Evolutionary conservation across 2,329 filamentous ascomycete species (phyloP).

Genomic region (Ophiostoma populinum): DNA sequence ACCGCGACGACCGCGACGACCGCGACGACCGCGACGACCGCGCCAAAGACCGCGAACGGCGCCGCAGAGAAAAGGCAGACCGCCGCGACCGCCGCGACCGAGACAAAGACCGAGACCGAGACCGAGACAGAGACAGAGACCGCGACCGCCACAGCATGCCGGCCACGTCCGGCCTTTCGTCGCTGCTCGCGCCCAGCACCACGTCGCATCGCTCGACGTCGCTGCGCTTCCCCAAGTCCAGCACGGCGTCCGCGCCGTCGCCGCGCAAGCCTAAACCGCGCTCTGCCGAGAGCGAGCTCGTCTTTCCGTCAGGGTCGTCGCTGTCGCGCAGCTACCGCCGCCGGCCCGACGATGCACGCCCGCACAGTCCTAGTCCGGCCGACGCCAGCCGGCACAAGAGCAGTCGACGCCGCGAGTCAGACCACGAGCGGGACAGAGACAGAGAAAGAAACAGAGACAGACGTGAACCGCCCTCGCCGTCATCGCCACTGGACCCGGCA

Average conservation of each 20-base stretch:
- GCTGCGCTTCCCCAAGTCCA: conserved; percentile 4
- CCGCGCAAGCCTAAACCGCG: conserved; percentile 4
- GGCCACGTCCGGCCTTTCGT: conserved; percentile 7
- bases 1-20: conserved; percentile 2
- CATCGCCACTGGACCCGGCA: no score
- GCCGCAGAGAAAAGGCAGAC: conserved; percentile 4
- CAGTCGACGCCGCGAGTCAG: no score
- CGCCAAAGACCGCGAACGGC: conserved; percentile 5
- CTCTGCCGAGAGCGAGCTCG: conserved; percentile 10
- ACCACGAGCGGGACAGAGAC: not conserved
- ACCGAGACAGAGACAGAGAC: conserved; percentile 3
- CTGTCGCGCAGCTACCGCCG: conserved; percentile 3
- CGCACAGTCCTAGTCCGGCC: not conserved
- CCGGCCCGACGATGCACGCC: conserved; percentile 1
- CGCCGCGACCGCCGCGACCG: conserved; percentile 3
- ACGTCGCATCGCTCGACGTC: conserved; percentile 1
- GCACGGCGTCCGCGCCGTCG: not conserved
- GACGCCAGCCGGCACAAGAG: conserved; percentile 3
- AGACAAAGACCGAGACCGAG: not conserved
- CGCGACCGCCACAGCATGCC: conserved; percentile 4
- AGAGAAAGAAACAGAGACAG: not conserved
- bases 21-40: conserved; percentile 4
- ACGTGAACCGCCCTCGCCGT: conserved; percentile 3
- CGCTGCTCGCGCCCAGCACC: conserved; percentile 6
- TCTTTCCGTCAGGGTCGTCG: conserved; percentile 3